Evolutionary conservation across 2,329 filamentous ascomycete species (phyloP).

Genomic region (Neofusicoccum sp.): DNA sequence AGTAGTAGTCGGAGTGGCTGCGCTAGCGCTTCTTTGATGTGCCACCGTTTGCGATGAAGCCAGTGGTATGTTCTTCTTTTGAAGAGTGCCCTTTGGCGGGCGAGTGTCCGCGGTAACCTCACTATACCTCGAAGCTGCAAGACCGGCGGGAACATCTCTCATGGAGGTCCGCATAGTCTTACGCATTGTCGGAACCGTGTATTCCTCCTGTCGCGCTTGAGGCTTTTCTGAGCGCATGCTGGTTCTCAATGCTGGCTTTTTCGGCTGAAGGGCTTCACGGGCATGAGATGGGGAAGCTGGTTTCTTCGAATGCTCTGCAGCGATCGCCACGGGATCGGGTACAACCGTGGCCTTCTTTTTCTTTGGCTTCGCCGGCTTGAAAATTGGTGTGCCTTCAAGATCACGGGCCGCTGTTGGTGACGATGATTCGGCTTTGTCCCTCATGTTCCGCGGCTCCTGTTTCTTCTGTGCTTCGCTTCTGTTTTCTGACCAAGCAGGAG

Average conservation of each 20-base stretch:
- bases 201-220: slow-evolving; percentile 20
- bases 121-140: slow-evolving; percentile 37
- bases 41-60: slow-evolving; percentile 22
- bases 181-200: neutral
- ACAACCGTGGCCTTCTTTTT: slow-evolving; percentile 33
- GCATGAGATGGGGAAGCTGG: slow-evolving; percentile 17
- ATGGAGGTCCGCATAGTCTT: slow-evolving; percentile 26
- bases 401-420: neutral
- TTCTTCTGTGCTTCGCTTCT: neutral
- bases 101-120: slow-evolving; percentile 27
- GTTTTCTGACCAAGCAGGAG: neutral
- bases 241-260: slow-evolving; percentile 44
- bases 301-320: neutral
- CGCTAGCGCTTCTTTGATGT: slow-evolving; percentile 27
- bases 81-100: slow-evolving; percentile 35
- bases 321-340: slow-evolving; percentile 1
- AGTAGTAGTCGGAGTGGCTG: slow-evolving; percentile 20
- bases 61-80: slow-evolving; percentile 39
- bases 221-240: slow-evolving; percentile 28
- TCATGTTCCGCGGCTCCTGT: neutral
- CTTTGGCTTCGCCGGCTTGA: slow-evolving; percentile 36
- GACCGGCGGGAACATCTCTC: slow-evolving; percentile 24
- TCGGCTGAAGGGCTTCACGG: slow-evolving; percentile 28
- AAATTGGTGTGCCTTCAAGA: neutral
- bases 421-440: slow-evolving; percentile 5